Evolutionary conservation across 1,284 basidiomycete species (phyloP), one percentile per base, ranked within the genome.

Genomic region (Ganoderma sp.): DNA sequence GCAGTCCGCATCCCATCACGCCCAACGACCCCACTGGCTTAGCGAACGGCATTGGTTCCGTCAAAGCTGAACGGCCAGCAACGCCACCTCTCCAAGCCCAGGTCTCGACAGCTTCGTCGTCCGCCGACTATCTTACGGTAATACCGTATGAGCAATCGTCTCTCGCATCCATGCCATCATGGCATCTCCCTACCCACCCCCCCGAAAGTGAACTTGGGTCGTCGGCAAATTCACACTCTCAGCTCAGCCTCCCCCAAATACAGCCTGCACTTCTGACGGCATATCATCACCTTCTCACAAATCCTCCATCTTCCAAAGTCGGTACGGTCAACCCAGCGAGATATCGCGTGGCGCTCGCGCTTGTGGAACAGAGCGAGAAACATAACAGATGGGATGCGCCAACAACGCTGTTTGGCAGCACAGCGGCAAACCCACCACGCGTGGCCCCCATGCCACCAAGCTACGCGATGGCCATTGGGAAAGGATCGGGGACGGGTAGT

Each of bases 221-320:
- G 19, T 48, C 67, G 14, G 75, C 58, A 41, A 41, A 39, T 22
- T 32, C 52, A 5, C 43, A 68, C 25, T 12, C 69, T 65, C 71
- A 17, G 34, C 71, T 22, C 78, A 78, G 6, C 75, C 81, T 37
- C 74, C 82, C 57, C 61, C 70, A 85, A 67, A 84, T 85, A 12
- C 89, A 90, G 73, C 88, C 84, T 0, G 81, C 89, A 0, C 83
- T 92, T n/a, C 76, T 90, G 52, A 80, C 82, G 7, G 91, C 90
- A 3, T 92, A 91, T 74, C 91, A 91, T 71, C 87, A 93, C 72
- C 87, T 91, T 68, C 84, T 91, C 64, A 90, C 88, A 0, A 87
- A 91, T 71, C 89, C 82, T 32, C 85, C 83, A 2, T 81, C 82
- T 22, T 69, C 81, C 1, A 81, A 81, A 58, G 79, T 82, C 3